Evolutionary conservation across 2,329 filamentous ascomycete genomes (phyloP).

Genomic region (Thelonectria blattea): DNA sequence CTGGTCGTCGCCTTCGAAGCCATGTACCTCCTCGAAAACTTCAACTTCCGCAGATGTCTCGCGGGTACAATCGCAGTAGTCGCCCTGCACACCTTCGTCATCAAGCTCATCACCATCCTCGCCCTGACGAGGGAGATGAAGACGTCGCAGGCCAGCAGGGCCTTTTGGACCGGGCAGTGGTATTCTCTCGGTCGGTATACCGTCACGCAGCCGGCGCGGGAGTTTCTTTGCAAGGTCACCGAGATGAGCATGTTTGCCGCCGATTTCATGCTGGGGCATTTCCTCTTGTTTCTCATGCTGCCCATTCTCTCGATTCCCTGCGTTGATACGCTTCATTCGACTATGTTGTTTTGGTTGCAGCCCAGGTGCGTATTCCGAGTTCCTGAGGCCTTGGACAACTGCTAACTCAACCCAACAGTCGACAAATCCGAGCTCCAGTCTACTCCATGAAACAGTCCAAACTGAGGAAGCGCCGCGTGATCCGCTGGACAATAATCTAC

Average conservation of each 20-base stretch:
- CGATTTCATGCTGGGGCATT: slow-evolving; percentile 91
- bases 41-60: slow-evolving; percentile 81
- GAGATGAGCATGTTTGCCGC: slow-evolving; percentile 95
- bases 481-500: slow-evolving; percentile 93
- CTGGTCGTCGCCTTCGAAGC: slow-evolving; percentile 88
- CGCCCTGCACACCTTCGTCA: slow-evolving; percentile 91
- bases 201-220: slow-evolving; percentile 91
- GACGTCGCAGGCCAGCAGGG: slow-evolving; percentile 92
- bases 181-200: slow-evolving; percentile 99
- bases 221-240: slow-evolving; percentile 98
- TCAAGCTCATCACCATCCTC: slow-evolving; percentile 90
- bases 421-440: slow-evolving; percentile 97
- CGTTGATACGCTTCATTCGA: slow-evolving; percentile 93
- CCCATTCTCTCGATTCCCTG: slow-evolving; percentile 85
- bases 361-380: slow-evolving; percentile 76
- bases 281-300: slow-evolving; percentile 90
- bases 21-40: slow-evolving; percentile 93
- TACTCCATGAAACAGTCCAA: slow-evolving; percentile 99
- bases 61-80: slow-evolving; percentile 90
- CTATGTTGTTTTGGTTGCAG: slow-evolving; percentile 98
- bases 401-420: slow-evolving; percentile 50
- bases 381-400: not conserved
- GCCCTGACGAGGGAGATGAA: slow-evolving; percentile 95
- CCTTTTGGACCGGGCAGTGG: slow-evolving; percentile 99
- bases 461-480: slow-evolving; percentile 87